Evolutionary conservation across 2,329 filamentous ascomycete species (phyloP).

Genomic region (Ophiocordyceps australis): DNA sequence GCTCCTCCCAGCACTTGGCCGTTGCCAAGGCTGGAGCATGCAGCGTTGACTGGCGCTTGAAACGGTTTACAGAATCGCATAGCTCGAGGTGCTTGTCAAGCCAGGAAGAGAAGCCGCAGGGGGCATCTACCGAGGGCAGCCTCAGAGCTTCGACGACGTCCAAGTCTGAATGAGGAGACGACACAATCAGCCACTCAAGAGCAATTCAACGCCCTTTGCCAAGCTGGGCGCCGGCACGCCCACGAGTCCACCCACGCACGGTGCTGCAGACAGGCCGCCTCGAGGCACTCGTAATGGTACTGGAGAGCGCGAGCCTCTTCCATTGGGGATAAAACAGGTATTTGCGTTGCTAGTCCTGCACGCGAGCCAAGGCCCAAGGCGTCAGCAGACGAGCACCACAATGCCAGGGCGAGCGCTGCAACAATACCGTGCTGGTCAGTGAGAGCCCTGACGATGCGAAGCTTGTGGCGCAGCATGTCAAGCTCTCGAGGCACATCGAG

Average conservation of each 20-base stretch:
- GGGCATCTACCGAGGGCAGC: slow-evolving; percentile 13
- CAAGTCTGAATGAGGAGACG: slow-evolving; percentile 7
- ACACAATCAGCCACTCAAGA: too few relatives aligned
- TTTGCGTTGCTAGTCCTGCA: slow-evolving; percentile 10
- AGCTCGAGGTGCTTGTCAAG: slow-evolving; percentile 30
- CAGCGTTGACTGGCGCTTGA: slow-evolving; percentile 1
- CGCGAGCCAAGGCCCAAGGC: not conserved
- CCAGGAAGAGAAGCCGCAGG: slow-evolving; percentile 30
- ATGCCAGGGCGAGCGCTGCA: slow-evolving; percentile 2
- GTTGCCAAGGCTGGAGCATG: slow-evolving; percentile 8
- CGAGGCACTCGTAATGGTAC: slow-evolving; percentile 40
- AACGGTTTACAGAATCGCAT: slow-evolving; percentile 25
- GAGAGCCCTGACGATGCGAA: slow-evolving; percentile 27
- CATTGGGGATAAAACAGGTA: slow-evolving; percentile 30
- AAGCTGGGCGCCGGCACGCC: too few relatives aligned
- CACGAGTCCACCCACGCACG: slow-evolving; percentile 11
- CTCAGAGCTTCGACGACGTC: slow-evolving; percentile 13
- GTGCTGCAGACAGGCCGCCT: slow-evolving; percentile 26
- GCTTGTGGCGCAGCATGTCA: slow-evolving; percentile 36
- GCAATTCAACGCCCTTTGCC: too few relatives aligned
- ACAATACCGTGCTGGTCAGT: slow-evolving; percentile 31
- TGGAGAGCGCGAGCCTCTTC: slow-evolving; percentile 39
- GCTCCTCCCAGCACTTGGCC: slow-evolving; percentile 36
- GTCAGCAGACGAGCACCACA: slow-evolving; percentile 1
- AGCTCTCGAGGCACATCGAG: slow-evolving; percentile 29